phyloP scores from a whole-genome alignment of 352 stramenopile genomes.

The Globisporangium paddicum region DNA sequence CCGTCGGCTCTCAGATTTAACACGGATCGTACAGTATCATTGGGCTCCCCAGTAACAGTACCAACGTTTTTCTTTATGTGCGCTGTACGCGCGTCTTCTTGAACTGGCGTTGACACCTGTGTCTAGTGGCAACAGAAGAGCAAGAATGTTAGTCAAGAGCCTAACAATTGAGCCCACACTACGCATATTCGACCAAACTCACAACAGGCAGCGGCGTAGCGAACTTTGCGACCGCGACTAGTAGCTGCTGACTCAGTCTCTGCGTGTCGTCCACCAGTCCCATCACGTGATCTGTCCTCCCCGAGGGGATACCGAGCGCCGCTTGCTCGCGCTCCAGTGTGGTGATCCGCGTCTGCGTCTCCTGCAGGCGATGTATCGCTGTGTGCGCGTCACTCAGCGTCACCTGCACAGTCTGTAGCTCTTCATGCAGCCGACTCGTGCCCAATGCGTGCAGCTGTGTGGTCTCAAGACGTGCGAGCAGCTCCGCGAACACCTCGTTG shows the following conservation, averaged over 20 bases:
- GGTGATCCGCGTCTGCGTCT: not conserved
- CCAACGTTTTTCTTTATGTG: not conserved
- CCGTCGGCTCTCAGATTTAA: not conserved
- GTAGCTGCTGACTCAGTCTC: not conserved
- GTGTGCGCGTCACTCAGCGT: not conserved
- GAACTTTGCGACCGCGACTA: not conserved
- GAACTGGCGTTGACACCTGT: not conserved
- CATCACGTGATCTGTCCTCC: not conserved
- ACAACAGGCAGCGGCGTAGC: not conserved
- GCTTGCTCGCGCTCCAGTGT: conserved; percentile 1
- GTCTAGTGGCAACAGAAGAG: not conserved
- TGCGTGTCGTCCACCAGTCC: not conserved
- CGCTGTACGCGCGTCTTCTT: not conserved
- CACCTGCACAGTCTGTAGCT: not conserved
- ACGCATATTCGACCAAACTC: too few species aligned
- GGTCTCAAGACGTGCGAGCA: not conserved
- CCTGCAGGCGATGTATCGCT: not conserved
- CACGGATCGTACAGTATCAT: not conserved
- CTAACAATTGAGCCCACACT: not conserved
- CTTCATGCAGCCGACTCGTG: not conserved
- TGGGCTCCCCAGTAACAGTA: not conserved
- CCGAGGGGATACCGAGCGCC: not conserved
- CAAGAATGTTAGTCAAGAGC: too few species aligned
- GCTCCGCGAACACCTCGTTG: not conserved
- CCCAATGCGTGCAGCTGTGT: not conserved